These are phyloP conservation scores for Calonectria naviculata DNA, from an alignment of 2,329 filamentous ascomycete species.

Conservation along the genomic window DNA sequence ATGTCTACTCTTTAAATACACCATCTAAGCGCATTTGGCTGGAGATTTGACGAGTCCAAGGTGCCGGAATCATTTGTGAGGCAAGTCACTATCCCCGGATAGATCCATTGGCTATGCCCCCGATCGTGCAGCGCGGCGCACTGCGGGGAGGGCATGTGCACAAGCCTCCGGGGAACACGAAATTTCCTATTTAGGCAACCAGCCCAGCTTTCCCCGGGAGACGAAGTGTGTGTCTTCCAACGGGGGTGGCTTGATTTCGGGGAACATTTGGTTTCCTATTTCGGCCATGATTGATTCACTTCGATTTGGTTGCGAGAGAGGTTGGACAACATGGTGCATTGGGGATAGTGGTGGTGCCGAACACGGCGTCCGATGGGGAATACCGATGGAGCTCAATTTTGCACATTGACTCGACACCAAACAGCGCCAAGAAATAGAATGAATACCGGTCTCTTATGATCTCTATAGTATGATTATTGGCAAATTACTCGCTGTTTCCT, in stretches of 20 bases:
- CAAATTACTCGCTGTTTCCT: background rate
- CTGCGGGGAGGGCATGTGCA: background rate
- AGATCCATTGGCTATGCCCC: background rate
- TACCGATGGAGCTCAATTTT: background rate
- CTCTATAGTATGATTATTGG: background rate
- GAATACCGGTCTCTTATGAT: background rate
- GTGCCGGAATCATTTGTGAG: background rate
- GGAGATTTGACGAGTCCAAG: background rate
- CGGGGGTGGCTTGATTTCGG: background rate
- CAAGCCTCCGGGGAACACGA: background rate
- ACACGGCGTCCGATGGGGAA: background rate
- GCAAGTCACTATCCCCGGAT: background rate
- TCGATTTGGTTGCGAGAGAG: background rate
- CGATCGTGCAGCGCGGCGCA: background rate
- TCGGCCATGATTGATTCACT: background rate
- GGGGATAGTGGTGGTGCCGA: background rate
- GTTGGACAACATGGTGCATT: background rate
- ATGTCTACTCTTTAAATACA: background rate
- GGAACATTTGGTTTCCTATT: background rate
- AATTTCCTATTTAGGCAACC: constrained; percentile 8
- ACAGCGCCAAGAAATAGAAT: no score
- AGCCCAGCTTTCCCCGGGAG: background rate
- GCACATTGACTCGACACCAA: background rate
- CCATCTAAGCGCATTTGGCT: background rate
- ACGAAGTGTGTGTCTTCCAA: background rate